Percentiles rank a stretch among this genome's conserved stretches.
Conservation (phyloP, 2,329 filamentous ascomycete genomes). For the Furcasterigmium sp. region DNA sequence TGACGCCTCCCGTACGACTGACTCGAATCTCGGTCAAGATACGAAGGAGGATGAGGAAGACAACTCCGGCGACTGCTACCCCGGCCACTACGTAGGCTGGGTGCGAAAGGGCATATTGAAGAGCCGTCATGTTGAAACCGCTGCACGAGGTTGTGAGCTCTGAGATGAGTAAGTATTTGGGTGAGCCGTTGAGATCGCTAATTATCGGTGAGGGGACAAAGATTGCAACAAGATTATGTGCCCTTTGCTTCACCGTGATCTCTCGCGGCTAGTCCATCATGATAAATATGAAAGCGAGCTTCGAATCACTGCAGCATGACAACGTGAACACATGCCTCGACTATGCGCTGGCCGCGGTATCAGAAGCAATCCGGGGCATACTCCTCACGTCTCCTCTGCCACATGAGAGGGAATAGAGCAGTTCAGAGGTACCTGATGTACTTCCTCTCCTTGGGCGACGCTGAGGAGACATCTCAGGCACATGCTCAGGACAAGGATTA, state of each 20-base stretch:
- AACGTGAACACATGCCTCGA: background rate
- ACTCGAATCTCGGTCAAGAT: background rate
- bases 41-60: background rate
- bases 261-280: background rate
- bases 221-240: no score
- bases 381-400: no score
- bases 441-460: background rate
- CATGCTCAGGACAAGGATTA: background rate
- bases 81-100: background rate
- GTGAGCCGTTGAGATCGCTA: no score
- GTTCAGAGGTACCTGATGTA: no score
- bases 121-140: background rate
- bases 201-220: no score
- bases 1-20: slow-evolving; percentile 7
- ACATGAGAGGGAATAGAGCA: no score
- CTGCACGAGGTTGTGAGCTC: background rate
- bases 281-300: no score
- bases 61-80: background rate
- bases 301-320: background rate
- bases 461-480: background rate
- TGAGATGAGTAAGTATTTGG: no score
- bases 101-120: background rate
- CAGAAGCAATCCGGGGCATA: background rate
- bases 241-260: no score
- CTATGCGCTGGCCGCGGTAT: background rate